These are phyloP conservation scores for Sordariomycetes sp. DNA, from an alignment of 2,329 filamentous ascomycete genomes.

Conservation along the genomic window DNA sequence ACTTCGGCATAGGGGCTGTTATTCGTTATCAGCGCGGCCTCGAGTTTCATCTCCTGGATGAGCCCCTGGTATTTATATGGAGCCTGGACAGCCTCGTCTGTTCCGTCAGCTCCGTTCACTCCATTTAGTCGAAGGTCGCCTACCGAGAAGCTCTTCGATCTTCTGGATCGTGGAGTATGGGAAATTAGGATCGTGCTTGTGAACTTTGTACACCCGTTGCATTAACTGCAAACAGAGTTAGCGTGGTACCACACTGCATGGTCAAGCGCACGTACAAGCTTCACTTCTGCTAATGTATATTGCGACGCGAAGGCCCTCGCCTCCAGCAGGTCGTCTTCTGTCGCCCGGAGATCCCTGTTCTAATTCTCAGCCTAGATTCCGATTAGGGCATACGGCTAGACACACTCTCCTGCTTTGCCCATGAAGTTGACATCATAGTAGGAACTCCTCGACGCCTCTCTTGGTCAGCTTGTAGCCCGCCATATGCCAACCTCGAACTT, in stretches of 20 bases:
- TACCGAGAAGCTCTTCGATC: slow-evolving; percentile 28
- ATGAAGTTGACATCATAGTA: neutral
- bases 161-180: slow-evolving; percentile 25
- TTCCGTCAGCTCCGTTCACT: slow-evolving; percentile 22
- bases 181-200: slow-evolving; percentile 32
- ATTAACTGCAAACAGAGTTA: slow-evolving; percentile 1
- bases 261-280: neutral
- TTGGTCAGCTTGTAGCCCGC: neutral
- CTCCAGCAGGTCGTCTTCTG: slow-evolving; percentile 33
- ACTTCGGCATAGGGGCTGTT: slow-evolving; percentile 47
- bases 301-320: slow-evolving; percentile 30
- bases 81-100: slow-evolving; percentile 36
- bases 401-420: neutral
- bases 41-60: slow-evolving; percentile 40
- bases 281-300: slow-evolving; percentile 29
- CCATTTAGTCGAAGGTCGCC: slow-evolving; percentile 11
- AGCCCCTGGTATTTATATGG: slow-evolving; percentile 28
- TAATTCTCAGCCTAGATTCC: neutral
- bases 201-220: slow-evolving; percentile 22
- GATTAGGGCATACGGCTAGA: neutral
- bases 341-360: slow-evolving; percentile 19
- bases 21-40: slow-evolving; percentile 38
- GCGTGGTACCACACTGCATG: neutral
- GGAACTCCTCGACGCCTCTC: neutral
- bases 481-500: too few relatives aligned